Conservation (phyloP, 768 basidiomycete species). For the Gelatoporia subvermispora region DNA sequence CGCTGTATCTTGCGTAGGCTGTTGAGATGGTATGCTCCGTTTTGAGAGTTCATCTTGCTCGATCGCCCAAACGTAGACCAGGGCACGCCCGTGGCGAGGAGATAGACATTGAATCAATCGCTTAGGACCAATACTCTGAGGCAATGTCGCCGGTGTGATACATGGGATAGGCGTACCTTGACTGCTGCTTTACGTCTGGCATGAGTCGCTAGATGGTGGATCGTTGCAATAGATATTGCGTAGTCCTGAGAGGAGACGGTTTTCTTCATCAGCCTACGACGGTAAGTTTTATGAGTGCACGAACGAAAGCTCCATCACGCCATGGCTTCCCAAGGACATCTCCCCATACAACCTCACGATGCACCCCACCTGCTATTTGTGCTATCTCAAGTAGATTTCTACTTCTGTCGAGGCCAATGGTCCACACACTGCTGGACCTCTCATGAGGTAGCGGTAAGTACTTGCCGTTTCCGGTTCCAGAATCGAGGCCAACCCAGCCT, state of each 20-base stretch:
- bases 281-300: slow-evolving; percentile 25
- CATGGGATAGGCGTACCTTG: slow-evolving; percentile 42
- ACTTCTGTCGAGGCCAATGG: slow-evolving; percentile 83
- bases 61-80: slow-evolving; percentile 96
- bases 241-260: slow-evolving; percentile 61
- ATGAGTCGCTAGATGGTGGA: slow-evolving; percentile 88
- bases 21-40: slow-evolving; percentile 47
- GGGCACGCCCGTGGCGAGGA: slow-evolving; percentile 63
- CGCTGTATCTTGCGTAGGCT: neutral
- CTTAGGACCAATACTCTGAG: slow-evolving; percentile 28
- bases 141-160: neutral
- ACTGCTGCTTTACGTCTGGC: slow-evolving; percentile 69
- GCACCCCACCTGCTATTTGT: slow-evolving; percentile 46
- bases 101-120: slow-evolving; percentile 63
- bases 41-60: slow-evolving; percentile 89
- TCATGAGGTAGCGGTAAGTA: slow-evolving; percentile 77
- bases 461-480: slow-evolving; percentile 97
- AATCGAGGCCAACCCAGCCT: slow-evolving; percentile 87
- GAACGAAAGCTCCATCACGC: slow-evolving; percentile 78
- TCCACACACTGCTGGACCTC: slow-evolving; percentile 56
- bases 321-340: slow-evolving; percentile 72
- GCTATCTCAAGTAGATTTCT: slow-evolving; percentile 75
- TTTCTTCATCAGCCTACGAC: neutral
- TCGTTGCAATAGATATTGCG: slow-evolving; percentile 94
- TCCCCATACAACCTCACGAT: slow-evolving; percentile 74